These are phyloP conservation scores for Brassica nigra DNA, from an alignment of 345 rosid species.

Conservation along the genomic window DNA sequence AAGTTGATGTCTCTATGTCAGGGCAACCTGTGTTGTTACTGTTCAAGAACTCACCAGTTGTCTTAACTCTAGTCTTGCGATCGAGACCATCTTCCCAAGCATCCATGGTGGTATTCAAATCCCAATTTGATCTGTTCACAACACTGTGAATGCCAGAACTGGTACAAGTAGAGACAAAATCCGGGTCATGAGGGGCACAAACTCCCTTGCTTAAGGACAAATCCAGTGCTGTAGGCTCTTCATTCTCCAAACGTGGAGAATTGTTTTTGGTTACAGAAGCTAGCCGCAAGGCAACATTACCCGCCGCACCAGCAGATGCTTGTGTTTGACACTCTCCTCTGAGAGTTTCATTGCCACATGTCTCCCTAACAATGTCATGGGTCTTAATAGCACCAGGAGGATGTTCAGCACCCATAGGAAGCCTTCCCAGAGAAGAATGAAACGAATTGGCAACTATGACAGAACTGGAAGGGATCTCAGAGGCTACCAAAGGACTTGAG, in stretches of 20 bases:
- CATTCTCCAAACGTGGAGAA: conserved; percentile 33
- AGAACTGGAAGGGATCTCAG: conserved; percentile 32
- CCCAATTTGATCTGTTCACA: conserved; percentile 74
- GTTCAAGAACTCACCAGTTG: conserved; percentile 32
- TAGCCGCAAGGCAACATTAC: conserved; percentile 43
- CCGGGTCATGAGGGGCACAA: conserved; percentile 31
- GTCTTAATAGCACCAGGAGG: conserved; percentile 24
- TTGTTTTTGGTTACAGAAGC: conserved; percentile 36
- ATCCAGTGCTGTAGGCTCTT: conserved; percentile 47
- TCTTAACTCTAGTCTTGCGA: conserved; percentile 40
- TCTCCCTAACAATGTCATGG: conserved; percentile 29
- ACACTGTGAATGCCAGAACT: conserved; percentile 24
- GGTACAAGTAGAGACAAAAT: conserved; percentile 29
- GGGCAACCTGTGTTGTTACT: conserved; percentile 18
- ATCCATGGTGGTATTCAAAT: conserved; percentile 89
- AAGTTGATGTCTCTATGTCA: conserved; percentile 43
- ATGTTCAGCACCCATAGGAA: conserved; percentile 1
- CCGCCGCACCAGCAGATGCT: conserved; percentile 27
- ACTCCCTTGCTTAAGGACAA: conserved; percentile 56
- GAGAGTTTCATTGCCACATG: conserved; percentile 27
- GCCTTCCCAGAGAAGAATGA: conserved; percentile 25
- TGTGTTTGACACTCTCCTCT: conserved; percentile 36
- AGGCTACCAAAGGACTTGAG: conserved; percentile 38
- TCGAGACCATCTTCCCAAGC: conserved; percentile 60
- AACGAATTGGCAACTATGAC: conserved; percentile 10